Percentiles rank a stretch among this genome's conserved stretches.
These are phyloP conservation scores for Microcos paniculata DNA, from an alignment of 345 rosid genomes.

Conservation along the genomic window DNA sequence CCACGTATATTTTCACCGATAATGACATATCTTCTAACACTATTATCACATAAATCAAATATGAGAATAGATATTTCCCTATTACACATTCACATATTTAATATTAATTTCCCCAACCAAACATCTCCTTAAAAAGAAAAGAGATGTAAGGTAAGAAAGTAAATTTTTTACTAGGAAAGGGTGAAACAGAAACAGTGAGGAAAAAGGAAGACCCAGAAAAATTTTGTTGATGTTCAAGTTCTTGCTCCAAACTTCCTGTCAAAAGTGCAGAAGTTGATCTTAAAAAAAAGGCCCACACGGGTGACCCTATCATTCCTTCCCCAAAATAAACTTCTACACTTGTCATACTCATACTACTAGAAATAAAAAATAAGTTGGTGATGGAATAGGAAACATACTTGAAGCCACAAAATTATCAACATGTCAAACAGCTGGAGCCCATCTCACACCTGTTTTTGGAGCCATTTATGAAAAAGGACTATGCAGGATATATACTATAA, in stretches of 20 bases:
- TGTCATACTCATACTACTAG: too few species aligned
- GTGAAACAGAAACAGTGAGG: not conserved
- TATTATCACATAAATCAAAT: too few species aligned
- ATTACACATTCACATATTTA: too few species aligned
- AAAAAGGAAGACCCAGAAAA: not conserved
- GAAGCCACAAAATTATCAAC: conserved; percentile 9
- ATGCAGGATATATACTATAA: not conserved
- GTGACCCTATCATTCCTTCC: too few species aligned
- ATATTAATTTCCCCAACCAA: too few species aligned
- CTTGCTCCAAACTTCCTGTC: too few species aligned
- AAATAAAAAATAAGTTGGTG: not conserved
- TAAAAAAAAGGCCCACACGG: not conserved
- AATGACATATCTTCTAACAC: too few species aligned
- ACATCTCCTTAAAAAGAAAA: not conserved
- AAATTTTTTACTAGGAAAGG: not conserved
- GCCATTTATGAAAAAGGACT: conserved; percentile 18
- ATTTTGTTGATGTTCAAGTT: too few species aligned
- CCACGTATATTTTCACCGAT: too few species aligned
- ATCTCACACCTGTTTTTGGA: conserved; percentile 30
- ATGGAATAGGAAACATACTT: conserved; percentile 6
- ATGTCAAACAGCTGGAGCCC: conserved; percentile 16
- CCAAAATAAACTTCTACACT: too few species aligned
- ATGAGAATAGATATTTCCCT: too few species aligned
- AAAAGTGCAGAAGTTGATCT: not conserved
- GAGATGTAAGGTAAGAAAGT: not conserved